Conservation (phyloP, 345 rosid species). For the Lepidium sativum region DNA sequence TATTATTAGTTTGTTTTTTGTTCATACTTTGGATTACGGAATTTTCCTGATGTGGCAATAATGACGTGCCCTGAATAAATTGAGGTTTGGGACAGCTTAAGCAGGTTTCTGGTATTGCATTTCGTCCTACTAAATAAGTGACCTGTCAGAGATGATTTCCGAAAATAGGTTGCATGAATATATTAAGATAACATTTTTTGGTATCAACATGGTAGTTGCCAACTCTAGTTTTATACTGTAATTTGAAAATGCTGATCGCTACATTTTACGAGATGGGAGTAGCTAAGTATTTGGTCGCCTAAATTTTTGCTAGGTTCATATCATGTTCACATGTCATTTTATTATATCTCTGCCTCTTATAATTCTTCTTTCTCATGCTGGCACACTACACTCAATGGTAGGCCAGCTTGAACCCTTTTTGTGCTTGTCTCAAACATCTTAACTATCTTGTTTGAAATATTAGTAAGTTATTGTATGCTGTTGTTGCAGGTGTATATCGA, state of each 20-base stretch:
- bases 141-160: background rate
- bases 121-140: background rate
- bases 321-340: background rate
- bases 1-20: background rate
- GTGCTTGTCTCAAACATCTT: background rate
- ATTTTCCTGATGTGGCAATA: background rate
- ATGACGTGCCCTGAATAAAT: background rate
- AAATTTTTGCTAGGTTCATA: background rate
- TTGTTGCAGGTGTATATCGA: conserved; percentile 74
- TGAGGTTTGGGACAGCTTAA: conserved; percentile 3
- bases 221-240: background rate
- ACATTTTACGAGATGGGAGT: background rate
- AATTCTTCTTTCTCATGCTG: conserved; percentile 3
- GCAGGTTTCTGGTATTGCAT: background rate
- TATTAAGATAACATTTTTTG: background rate
- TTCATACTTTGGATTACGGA: background rate
- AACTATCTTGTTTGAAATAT: background rate
- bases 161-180: background rate
- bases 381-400: background rate
- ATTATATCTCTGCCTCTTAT: background rate
- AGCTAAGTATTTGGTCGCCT: background rate
- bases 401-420: background rate
- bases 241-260: background rate
- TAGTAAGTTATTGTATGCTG: conserved; percentile 12
- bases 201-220: background rate